Base-by-base conservation (phyloP, 441 rosid genomes). In the Eutrema salsugineum region DNA sequence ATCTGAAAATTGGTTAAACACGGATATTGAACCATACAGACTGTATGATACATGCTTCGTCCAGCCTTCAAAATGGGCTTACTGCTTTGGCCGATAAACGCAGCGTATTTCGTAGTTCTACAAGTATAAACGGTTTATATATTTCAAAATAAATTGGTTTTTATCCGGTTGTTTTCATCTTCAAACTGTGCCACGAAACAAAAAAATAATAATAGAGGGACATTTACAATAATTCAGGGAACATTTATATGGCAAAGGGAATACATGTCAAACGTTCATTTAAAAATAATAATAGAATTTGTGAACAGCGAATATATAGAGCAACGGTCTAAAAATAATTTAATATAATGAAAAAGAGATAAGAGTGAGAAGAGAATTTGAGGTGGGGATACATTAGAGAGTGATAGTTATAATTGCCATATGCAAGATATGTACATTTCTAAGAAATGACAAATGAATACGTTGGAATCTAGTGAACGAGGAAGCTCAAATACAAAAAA, bases 391-490 rank as follows among this genome's bases (percentile, higher is more conserved):
- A 69, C 32, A 53, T 49, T 19, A 49, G 66, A 73, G 74, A 48
- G 68, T 47, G 79, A 64, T 76, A 32, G 71, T 70, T 68, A 68
- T 19, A 75, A 57, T 63, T 48, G 71, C 47, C 71, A 75, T 44
- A 62, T 62, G 79, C 51, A 76, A 70, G 71, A 56, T 20, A 40
- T 42, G 35, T 75, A 63, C 79, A 20, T 27, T 69, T 39, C 10
- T 38, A 20, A 40, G 59, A 57, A 30, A 53, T 70, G 71, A 76
- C 79, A 70, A 70, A 76, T 33, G 0, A 20, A 40, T 39, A 46
- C 49, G 47, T 70, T 76, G 71, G 79, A 75, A 10, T 38, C 15
- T 75, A 54, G 75, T 75, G 64, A 75, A 62, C 65, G 33, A 74
- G 6, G 33, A 67, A 67, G 63, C 42, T 67, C 79, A 22, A 59